A percentile compares a stretch with the other conserved stretches of the same genome.
phyloP scores from a whole-genome alignment of 2,329 filamentous ascomycete genomes.

The Fusarium nodosum region DNA sequence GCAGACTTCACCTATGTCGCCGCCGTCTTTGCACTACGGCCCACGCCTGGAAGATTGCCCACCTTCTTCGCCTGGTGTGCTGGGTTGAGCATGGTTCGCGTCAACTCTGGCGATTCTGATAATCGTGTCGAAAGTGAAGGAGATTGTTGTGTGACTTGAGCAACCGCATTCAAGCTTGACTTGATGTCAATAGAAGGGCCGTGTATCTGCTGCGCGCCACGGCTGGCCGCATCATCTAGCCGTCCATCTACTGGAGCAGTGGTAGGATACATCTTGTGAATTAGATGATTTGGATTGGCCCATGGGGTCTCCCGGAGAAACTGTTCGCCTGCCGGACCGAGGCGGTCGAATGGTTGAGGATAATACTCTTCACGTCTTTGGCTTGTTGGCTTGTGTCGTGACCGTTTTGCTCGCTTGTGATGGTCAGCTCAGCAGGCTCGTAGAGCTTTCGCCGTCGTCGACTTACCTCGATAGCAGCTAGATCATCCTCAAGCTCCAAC shows the following conservation, averaged over 20 bases:
- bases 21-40: constrained; percentile 55
- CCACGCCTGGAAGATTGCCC: constrained; percentile 50
- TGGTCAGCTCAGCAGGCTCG: constrained; percentile 37
- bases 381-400: constrained; percentile 56
- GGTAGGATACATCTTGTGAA: constrained; percentile 67
- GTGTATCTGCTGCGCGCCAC: constrained; percentile 43
- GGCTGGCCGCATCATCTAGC: constrained; percentile 25
- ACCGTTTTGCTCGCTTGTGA: constrained; percentile 53
- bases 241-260: constrained; percentile 29
- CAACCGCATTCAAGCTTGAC: constrained; percentile 44
- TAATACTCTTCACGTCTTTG: constrained; percentile 63
- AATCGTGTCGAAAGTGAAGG: constrained; percentile 48
- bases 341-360: constrained; percentile 62
- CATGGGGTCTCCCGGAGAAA: constrained; percentile 92
- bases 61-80: constrained; percentile 54
- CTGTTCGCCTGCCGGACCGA: constrained; percentile 81
- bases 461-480: constrained; percentile 86
- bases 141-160: constrained; percentile 46
- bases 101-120: constrained; percentile 62
- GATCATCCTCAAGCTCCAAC: constrained; percentile 85
- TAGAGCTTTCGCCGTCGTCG: constrained; percentile 39
- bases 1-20: constrained; percentile 48
- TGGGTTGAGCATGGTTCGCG: constrained; percentile 55
- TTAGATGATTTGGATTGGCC: constrained; percentile 89
- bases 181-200: constrained; percentile 44